phyloP scores from a whole-genome alignment of 2,329 filamentous ascomycete species.

The Colletotrichum phormii region DNA sequence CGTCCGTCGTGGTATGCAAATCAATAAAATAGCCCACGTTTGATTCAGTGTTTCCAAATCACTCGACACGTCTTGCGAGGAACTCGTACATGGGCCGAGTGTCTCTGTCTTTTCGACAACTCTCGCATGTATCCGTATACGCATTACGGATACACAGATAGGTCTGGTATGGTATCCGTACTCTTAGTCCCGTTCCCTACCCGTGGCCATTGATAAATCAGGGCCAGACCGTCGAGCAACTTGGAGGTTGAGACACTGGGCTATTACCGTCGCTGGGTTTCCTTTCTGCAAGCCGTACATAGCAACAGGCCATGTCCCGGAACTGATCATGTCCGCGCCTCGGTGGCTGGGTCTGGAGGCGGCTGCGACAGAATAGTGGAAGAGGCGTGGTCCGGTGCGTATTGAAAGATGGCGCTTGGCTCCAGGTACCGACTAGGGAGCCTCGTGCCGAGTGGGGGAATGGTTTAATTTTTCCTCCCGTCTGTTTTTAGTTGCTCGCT shows the following conservation, averaged over 20 bases:
- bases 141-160: too few relatives aligned
- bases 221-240: background rate
- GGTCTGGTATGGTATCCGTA: too few relatives aligned
- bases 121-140: background rate
- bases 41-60: background rate
- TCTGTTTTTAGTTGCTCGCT: background rate
- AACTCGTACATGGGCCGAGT: background rate
- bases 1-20: conserved; percentile 15
- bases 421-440: conserved; percentile 28
- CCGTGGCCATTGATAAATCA: background rate
- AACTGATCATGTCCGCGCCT: conserved; percentile 25
- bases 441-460: conserved; percentile 31
- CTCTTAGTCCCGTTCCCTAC: background rate
- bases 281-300: background rate
- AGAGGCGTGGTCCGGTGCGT: background rate
- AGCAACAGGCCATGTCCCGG: background rate
- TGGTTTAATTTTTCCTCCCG: background rate
- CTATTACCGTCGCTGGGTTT: background rate
- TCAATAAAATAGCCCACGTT: conserved; percentile 6
- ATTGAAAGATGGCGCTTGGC: conserved; percentile 8
- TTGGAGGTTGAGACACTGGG: background rate
- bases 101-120: background rate
- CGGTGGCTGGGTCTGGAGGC: conserved; percentile 14
- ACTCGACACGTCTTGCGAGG: background rate
- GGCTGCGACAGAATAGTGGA: background rate